Evolutionary conservation across 2,329 filamentous ascomycete genomes (phyloP).

Genomic region (Zymoseptoria pseudotritici): DNA sequence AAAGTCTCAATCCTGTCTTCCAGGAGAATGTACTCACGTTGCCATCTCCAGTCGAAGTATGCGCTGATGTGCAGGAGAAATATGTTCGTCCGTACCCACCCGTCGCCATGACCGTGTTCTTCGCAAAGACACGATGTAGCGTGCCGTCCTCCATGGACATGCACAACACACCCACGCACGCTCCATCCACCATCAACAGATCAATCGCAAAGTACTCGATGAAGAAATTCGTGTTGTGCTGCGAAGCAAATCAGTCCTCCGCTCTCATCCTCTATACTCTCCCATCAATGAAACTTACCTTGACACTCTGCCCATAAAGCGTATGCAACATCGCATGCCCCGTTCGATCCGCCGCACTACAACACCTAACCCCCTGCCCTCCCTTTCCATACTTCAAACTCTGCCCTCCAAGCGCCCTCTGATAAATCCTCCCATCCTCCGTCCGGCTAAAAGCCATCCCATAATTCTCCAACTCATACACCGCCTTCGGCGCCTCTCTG

Average conservation of each 20-base stretch:
- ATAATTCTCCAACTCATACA: conserved; percentile 50
- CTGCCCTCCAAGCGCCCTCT: conserved; percentile 43
- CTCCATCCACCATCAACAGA: conserved; percentile 42
- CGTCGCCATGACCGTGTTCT: conserved; percentile 43
- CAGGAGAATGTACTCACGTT: conserved; percentile 23
- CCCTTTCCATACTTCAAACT: conserved; percentile 42
- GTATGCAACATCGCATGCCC: conserved; percentile 47
- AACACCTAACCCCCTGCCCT: conserved; percentile 43
- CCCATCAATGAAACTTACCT: conserved; percentile 41
- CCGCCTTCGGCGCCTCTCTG: conserved; percentile 45
- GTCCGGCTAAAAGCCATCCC: conserved; percentile 49
- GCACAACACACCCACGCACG: conserved; percentile 41
- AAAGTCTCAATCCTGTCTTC: too few relatives aligned
- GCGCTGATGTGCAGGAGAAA: conserved; percentile 43
- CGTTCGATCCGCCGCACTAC: conserved; percentile 41
- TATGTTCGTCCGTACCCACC: conserved; percentile 46
- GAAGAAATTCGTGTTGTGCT: conserved; percentile 43
- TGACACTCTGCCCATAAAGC: conserved; percentile 43
- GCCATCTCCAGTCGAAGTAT: conserved; percentile 45
- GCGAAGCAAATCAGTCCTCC: neutral
- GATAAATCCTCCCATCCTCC: conserved; percentile 40
- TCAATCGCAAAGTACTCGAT: conserved; percentile 46
- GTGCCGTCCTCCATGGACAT: conserved; percentile 45
- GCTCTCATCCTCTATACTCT: conserved; percentile 20
- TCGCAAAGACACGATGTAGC: conserved; percentile 41